These are phyloP conservation scores for Marasmius sp. DNA, from an alignment of 1,284 basidiomycete genomes.

Conservation along the genomic window DNA sequence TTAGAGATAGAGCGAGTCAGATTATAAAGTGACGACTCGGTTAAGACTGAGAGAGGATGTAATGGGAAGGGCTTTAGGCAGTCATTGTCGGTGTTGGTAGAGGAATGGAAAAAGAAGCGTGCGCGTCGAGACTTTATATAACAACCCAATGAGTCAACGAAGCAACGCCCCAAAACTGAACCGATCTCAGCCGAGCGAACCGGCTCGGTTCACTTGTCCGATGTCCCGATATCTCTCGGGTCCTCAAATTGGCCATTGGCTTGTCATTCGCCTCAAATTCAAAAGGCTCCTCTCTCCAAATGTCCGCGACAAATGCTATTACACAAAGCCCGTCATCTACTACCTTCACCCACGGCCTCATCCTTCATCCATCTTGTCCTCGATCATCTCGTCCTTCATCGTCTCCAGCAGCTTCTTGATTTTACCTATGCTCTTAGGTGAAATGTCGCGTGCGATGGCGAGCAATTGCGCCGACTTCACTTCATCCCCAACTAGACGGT, in stretches of 20 bases:
- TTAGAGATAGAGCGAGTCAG: slow-evolving; percentile 40
- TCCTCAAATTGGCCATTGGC: not conserved
- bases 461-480: slow-evolving; percentile 81
- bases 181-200: not conserved
- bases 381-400: slow-evolving; percentile 60
- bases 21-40: slow-evolving; percentile 31
- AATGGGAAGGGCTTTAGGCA: slow-evolving; percentile 33
- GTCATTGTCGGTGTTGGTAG: slow-evolving; percentile 45
- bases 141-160: not conserved
- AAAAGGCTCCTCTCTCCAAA: not conserved
- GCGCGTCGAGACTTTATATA: not conserved
- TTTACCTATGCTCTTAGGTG: slow-evolving; percentile 75
- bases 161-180: not conserved
- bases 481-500: slow-evolving; percentile 75
- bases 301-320: not conserved
- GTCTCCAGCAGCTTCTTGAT: slow-evolving; percentile 76
- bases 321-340: too few species aligned
- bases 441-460: slow-evolving; percentile 84
- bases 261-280: too few species aligned
- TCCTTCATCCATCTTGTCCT: slow-evolving; percentile 77
- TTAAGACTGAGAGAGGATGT: slow-evolving; percentile 25
- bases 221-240: not conserved
- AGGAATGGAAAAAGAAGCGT: slow-evolving; percentile 23
- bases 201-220: slow-evolving; percentile 2
- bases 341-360: slow-evolving; percentile 21